Base-by-base conservation (phyloP, 176 grass and related monocot species). In the Triticum turgidum region DNA sequence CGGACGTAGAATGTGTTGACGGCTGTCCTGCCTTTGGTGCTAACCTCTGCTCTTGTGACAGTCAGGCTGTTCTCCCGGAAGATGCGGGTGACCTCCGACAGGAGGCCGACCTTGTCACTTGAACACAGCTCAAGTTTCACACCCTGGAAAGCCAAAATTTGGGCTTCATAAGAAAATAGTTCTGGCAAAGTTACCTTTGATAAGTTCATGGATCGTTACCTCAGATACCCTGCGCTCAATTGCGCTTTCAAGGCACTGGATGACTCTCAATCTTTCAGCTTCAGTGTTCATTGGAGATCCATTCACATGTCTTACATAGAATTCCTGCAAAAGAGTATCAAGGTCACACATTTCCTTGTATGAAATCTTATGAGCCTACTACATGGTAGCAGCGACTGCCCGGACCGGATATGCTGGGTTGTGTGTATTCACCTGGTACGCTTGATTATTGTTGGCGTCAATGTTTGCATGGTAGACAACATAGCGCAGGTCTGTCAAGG, bases 401-500 rank as follows among this genome's bases (percentile, higher is more conserved):
- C 7, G 61, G 5, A 39, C 32, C 7, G 41, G 51, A 52, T 39
- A 65, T 25, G 33, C 61, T 34, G 1, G 4, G 64, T 63, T 61
- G 24, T 67, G 69, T 77, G 65, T 63, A 81, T 37, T 83, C 72
- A 97, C 94, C 94, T 94, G 94, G 86, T 93, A 97, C 69, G 94
- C 88, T 78, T 92, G 87, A 45, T 82, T 54, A 38, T 87, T 70
- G 52, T 73, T 82, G 79, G 94, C 92, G 22, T 97, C 91, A 47
- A 97, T 92, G 82, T 82, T 97, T 5, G 91, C 94, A 67, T 94
- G 94, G 88, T 94, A 97, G 65, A 97, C 92, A 75, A 94, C 94
- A 82, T 97, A 97, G 3, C 80, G 73, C 71, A 97, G 70, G 38
- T 97, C 94, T 3, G 94, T 97, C 52, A 97, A 80, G 32, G 94